Evolutionary conservation across 805 yeast species (phyloP).

Genomic region (Metschnikowia baotianmanensis): DNA sequence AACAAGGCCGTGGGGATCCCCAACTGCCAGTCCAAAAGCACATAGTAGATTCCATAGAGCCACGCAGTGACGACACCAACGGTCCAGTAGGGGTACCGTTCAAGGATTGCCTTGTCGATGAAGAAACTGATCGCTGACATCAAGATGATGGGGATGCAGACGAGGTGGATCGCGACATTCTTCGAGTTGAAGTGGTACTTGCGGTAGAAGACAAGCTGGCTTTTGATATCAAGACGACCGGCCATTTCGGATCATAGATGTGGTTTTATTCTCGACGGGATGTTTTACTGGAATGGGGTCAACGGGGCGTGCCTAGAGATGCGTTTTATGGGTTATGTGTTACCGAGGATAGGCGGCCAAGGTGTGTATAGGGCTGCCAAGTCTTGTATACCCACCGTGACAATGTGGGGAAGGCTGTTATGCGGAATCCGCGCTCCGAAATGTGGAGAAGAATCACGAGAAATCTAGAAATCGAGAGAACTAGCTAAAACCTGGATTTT

Average conservation of each 20-base stretch:
- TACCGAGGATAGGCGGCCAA: too few species aligned
- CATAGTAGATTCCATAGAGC: slow-evolving; percentile 57
- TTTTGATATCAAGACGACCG: slow-evolving; percentile 33
- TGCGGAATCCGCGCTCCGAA: too few species aligned
- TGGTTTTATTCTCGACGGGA: too few species aligned
- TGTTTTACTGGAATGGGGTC: too few species aligned
- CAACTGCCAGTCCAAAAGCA: slow-evolving; percentile 48
- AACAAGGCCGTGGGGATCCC: slow-evolving; percentile 33
- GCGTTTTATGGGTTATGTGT: too few species aligned
- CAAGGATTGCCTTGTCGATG: slow-evolving; percentile 7
- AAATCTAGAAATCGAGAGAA: too few species aligned
- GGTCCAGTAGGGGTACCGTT: slow-evolving; percentile 34
- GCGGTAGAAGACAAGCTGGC: slow-evolving; percentile 39
- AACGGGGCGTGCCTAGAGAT: too few species aligned
- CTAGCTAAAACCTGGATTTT: neutral
- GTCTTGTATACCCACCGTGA: too few species aligned
- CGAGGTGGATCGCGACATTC: slow-evolving; percentile 74
- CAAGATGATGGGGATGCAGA: slow-evolving; percentile 78
- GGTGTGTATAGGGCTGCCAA: too few species aligned
- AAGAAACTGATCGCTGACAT: slow-evolving; percentile 47
- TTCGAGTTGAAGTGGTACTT: slow-evolving; percentile 37
- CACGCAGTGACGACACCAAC: slow-evolving; percentile 46
- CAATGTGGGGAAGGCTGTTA: too few species aligned
- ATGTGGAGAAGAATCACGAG: too few species aligned
- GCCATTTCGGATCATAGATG: slow-evolving; percentile 27